Evolutionary conservation across 2,329 filamentous ascomycete genomes (phyloP), one percentile per base, ranked within the genome.

Genomic region (Fusarium aywerte): DNA sequence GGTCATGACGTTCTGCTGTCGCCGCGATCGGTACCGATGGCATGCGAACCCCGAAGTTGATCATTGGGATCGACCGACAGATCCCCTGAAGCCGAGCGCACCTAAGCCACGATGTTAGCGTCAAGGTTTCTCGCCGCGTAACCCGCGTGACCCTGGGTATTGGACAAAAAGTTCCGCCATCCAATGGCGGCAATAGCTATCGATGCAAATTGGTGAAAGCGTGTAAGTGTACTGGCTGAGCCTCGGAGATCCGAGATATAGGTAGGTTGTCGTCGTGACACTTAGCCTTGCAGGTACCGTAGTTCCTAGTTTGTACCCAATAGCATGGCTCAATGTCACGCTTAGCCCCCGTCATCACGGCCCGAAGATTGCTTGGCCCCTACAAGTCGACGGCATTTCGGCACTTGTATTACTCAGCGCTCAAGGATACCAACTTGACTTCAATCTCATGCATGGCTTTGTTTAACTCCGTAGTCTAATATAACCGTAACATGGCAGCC

Each of bases 111-210:
- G 54, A 56, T 36, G 54, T 58, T 18, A 58, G 39, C 49, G 25
- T 32, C 36, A 33, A 12, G 15, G 45, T 27, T 21, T 16, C 13
- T 15, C 15, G 45, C 16, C 31, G 15, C 23, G 13, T 27, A 15
- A 11, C 29, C 11, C 11, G 18, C 7, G 12, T 11, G 7, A 44
- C 51, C n/a, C n/a, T n/a, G n/a, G n/a, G n/a, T n/a, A n/a, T n/a
- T n/a, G n/a, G n/a, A n/a, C n/a, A n/a, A 58, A 58, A 58, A 39
- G 52, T 58, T 20, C 39, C 31, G 31, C 54, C 50, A 58, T 29
- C 32, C 10, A n/a, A 20, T 48, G 21, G 18, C 20, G 35, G 11
- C 20, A 42, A n/a, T 9, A 27, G 25, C 7, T 27, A 27, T 9
- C 10, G 7, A 27, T 27, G 25, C 23, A 27, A 11, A 23, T 16